A percentile compares a stretch with the other conserved stretches of the same genome.
Conservation (phyloP, 2,329 filamentous ascomycete species). For the Pseudogymnoascus sp. region DNA sequence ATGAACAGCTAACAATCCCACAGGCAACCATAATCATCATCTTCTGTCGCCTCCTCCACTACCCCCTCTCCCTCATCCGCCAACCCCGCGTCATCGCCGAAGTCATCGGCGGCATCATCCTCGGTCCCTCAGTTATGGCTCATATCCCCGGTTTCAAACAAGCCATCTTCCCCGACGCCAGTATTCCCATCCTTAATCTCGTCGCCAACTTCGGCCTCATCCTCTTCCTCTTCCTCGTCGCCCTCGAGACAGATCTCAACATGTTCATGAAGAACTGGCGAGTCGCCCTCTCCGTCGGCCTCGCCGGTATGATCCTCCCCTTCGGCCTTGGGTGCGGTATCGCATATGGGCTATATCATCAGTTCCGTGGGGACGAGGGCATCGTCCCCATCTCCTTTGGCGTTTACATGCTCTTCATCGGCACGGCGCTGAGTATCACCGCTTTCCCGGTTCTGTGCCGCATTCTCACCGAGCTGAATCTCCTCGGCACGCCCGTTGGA, state of each 20-base stretch:
- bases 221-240: constrained; percentile 80
- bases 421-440: constrained; percentile 88
- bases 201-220: constrained; percentile 79
- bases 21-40: constrained; percentile 66
- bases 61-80: constrained; percentile 65
- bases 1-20: constrained; percentile 12
- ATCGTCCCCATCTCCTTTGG: constrained; percentile 52
- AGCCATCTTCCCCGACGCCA: constrained; percentile 67
- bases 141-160: constrained; percentile 69
- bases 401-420: constrained; percentile 70
- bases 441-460: constrained; percentile 87
- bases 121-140: constrained; percentile 83
- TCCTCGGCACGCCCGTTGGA: constrained; percentile 75
- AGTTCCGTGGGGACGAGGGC: constrained; percentile 48
- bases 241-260: constrained; percentile 75
- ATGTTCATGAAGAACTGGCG: constrained; percentile 74
- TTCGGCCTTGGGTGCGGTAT: constrained; percentile 77
- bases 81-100: constrained; percentile 80
- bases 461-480: constrained; percentile 83
- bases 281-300: constrained; percentile 66
- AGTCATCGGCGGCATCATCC: constrained; percentile 74
- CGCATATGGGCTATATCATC: constrained; percentile 69
- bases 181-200: constrained; percentile 66
- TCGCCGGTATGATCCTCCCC: constrained; percentile 72
- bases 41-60: constrained; percentile 66